These are phyloP conservation scores for Lactarius sanguifluus DNA, from an alignment of 768 basidiomycete genomes.

Conservation along the genomic window DNA sequence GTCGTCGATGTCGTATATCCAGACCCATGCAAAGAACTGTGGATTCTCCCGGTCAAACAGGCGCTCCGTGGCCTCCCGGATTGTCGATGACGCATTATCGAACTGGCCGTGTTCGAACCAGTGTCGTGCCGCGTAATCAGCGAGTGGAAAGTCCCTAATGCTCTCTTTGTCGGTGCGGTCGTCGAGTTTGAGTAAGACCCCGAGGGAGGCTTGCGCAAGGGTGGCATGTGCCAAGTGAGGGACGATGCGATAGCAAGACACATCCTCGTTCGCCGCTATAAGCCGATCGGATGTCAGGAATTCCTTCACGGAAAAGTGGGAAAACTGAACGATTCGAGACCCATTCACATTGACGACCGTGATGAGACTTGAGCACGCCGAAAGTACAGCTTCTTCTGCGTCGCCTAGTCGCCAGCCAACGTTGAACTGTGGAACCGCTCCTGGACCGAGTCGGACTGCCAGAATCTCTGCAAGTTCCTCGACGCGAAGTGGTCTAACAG, in stretches of 20 bases:
- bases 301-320: slow-evolving; percentile 19
- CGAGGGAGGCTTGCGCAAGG: slow-evolving; percentile 2
- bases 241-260: slow-evolving; percentile 3
- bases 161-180: background rate
- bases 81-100: background rate
- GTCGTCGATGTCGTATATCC: slow-evolving; percentile 7
- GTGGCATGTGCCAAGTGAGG: slow-evolving; percentile 1
- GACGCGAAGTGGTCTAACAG: slow-evolving; percentile 8
- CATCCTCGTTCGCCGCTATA: too few relatives aligned
- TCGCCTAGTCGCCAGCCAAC: slow-evolving; percentile 9
- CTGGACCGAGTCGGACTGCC: background rate
- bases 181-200: background rate
- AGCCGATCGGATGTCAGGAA: slow-evolving; percentile 12
- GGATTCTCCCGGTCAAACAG: background rate
- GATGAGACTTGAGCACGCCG: slow-evolving; percentile 7
- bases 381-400: background rate
- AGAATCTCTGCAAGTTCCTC: slow-evolving; percentile 14
- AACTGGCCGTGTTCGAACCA: slow-evolving; percentile 2
- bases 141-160: background rate
- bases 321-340: slow-evolving; percentile 5
- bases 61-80: background rate
- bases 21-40: slow-evolving; percentile 1
- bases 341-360: background rate
- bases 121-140: background rate
- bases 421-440: background rate